phyloP scores from a whole-genome alignment of 192 early-diverging fungal species.

The Backusella macrospora region DNA sequence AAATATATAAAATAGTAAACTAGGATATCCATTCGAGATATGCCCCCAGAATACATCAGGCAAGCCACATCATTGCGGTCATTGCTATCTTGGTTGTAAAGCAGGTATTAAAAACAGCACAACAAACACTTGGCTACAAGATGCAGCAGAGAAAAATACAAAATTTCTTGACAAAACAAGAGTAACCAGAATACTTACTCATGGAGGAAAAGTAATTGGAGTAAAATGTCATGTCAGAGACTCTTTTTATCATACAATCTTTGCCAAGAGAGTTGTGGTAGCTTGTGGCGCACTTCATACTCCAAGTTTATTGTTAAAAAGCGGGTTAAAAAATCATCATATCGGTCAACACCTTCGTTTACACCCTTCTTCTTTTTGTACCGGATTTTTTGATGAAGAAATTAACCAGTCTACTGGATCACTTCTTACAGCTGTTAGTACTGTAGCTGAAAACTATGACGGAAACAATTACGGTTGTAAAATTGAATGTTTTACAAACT shows the following conservation, averaged over 20 bases:
- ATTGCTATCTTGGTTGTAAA: constrained; percentile 69
- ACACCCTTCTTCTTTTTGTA: constrained; percentile 62
- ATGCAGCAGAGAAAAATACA: constrained; percentile 63
- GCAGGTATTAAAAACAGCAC: constrained; percentile 68
- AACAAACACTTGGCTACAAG: constrained; percentile 65
- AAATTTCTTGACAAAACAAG: constrained; percentile 65
- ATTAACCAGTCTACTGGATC: constrained; percentile 55
- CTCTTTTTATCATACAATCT: constrained; percentile 38
- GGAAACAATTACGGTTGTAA: constrained; percentile 66
- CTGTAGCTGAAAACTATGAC: constrained; percentile 56
- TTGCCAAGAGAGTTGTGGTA: constrained; percentile 60
- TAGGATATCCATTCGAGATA: constrained; percentile 54
- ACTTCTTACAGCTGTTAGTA: constrained; percentile 69
- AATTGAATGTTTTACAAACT: constrained; percentile 60
- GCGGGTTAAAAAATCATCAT: constrained; percentile 67
- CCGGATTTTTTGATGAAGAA: constrained; percentile 57
- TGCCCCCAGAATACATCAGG: constrained; percentile 74
- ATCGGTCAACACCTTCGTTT: constrained; percentile 67
- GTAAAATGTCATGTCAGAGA: constrained; percentile 44
- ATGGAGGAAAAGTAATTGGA: constrained; percentile 58
- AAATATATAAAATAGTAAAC: constrained; percentile 26
- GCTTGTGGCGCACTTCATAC: constrained; percentile 65
- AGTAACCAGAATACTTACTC: constrained; percentile 57
- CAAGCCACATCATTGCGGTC: constrained; percentile 61
- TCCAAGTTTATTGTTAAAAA: constrained; percentile 63